Base-by-base conservation (phyloP, 78 protist species). In the Tieghemostelium lacteum region DNA sequence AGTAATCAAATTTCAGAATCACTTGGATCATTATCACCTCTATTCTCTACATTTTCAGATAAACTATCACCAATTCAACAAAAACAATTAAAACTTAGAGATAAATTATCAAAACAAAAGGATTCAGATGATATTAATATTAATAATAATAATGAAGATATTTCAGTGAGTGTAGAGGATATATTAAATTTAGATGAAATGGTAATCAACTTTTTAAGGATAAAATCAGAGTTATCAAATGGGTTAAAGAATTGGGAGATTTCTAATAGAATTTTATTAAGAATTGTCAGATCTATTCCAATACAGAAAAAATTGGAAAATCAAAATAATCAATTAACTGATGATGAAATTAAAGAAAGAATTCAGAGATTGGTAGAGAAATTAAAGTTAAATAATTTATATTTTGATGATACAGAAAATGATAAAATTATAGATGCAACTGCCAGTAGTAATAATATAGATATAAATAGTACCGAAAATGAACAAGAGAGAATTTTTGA, bases 251-350 rank as follows among this genome's bases (percentile, higher is more conserved):
- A 50, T 71, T 71, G 77, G 77, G 77, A 71, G 6, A 71, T 20
- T 33, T 60, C 77, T 20, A 71, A 71, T 71, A 45, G 29, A 52
- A 28, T 63, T 2, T 50, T 71, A 19, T n/a, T 71, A 6, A 71
- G 50, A 36, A 50, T 71, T 29, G 77, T 71, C n/a, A 45, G 77
- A 71, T 31, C 77, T 1, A 71, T 71, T 29, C 77, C 77, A 45
- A 71, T 29, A 2, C 2, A 12, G 8, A 22, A 7, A 0, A 67
- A 67, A 2, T n/a, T n/a, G n/a, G n/a, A n/a, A n/a, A 37, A 54
- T 7, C 24, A 33, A 31, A 6, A 20, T 22, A 54, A 71, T 31
- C 58, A 71, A 20, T 24, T 36, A 52, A 36, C 64, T 45, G 52
- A 33, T 33, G 65, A 71, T 50, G 77, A 71, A 71, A 45, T 52